phyloP scores from a whole-genome alignment of 805 yeast genomes.

The Wickerhamomyces ciferrii region DNA sequence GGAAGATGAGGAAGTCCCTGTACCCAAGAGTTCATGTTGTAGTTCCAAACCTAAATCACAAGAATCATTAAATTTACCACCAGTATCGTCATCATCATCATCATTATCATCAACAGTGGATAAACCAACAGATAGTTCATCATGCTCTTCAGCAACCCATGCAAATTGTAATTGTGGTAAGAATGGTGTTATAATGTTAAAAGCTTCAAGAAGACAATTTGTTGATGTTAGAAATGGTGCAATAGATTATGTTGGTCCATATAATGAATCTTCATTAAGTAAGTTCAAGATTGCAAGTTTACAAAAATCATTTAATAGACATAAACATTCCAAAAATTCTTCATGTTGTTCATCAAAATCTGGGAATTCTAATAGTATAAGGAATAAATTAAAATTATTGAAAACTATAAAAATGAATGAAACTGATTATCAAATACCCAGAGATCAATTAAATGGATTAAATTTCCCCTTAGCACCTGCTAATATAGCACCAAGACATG shows the following conservation, averaged over 20 bases:
- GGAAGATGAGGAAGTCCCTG: not conserved
- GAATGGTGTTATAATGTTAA: conserved; percentile 18
- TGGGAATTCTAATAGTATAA: not conserved
- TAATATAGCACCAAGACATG: not conserved
- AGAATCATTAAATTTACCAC: too few relatives aligned
- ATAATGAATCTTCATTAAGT: conserved; percentile 11
- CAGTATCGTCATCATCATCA: not conserved
- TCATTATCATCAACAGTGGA: not conserved
- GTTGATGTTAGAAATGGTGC: conserved; percentile 22
- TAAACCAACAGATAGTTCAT: not conserved
- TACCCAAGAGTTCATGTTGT: not conserved
- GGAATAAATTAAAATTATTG: conserved; percentile 6
- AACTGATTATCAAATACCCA: conserved; percentile 1
- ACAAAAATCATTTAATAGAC: conserved; percentile 1
- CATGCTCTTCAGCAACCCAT: conserved; percentile 5
- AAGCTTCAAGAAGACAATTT: conserved; percentile 20
- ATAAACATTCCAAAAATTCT: conserved; percentile 4
- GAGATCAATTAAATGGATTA: not conserved
- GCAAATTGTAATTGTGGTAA: conserved; percentile 2
- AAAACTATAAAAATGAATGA: conserved; percentile 15
- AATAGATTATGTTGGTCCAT: conserved; percentile 21
- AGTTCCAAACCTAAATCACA: conserved; percentile 3
- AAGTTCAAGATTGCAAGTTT: conserved; percentile 9
- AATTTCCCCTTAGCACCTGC: not conserved
- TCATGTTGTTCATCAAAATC: conserved; percentile 4